Evolutionary conservation across 495 filamentous ascomycete genomes (phyloP).

Genomic region (Hypoxylon perforatum): DNA sequence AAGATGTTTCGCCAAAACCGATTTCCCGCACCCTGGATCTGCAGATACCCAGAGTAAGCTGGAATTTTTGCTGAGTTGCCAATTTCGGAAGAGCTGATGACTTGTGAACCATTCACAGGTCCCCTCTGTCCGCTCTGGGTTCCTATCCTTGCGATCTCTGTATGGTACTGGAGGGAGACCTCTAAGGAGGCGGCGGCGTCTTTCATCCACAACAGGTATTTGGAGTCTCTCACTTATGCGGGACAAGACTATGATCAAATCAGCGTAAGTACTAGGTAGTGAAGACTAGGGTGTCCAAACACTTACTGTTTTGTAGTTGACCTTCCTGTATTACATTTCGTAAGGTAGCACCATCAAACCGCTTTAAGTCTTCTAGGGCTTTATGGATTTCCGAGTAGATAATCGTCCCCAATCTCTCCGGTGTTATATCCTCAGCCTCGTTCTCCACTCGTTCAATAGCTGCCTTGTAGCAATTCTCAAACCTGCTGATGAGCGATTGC

Average conservation of each 20-base stretch:
- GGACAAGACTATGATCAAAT: too few species aligned
- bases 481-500: background rate
- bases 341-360: background rate
- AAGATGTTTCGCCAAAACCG: constrained; percentile 60
- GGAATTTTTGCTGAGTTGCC: constrained; percentile 40
- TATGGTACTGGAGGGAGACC: constrained; percentile 44
- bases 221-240: too few species aligned
- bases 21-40: constrained; percentile 67
- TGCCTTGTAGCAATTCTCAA: constrained; percentile 4
- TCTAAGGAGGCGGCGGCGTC: constrained; percentile 13
- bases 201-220: too few species aligned
- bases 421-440: background rate
- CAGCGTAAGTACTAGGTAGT: too few species aligned
- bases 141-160: constrained; percentile 54
- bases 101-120: constrained; percentile 58
- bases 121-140: constrained; percentile 45
- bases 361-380: background rate
- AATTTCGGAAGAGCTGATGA: constrained; percentile 48
- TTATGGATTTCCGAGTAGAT: background rate
- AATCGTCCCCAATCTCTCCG: background rate
- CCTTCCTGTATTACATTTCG: background rate
- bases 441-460: background rate
- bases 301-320: background rate
- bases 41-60: constrained; percentile 62
- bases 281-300: background rate